phyloP scores from a whole-genome alignment of 257 asterid species.

The Solanum phureja region DNA sequence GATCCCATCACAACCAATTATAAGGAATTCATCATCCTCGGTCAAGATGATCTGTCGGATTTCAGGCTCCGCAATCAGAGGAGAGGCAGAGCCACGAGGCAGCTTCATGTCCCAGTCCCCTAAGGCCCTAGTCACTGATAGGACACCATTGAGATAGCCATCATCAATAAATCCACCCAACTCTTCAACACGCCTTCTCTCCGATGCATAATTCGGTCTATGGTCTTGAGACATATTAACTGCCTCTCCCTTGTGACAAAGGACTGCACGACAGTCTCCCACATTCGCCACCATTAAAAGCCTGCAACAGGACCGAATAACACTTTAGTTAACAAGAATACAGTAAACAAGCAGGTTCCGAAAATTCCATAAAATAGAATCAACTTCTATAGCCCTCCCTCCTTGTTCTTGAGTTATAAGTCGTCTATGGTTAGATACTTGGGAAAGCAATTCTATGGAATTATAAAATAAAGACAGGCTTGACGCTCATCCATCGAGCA shows the following conservation, averaged over 20 bases:
- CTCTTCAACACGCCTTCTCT: conserved; percentile 60
- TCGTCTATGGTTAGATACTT: background rate
- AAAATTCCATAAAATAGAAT: background rate
- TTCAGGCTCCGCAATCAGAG: conserved; percentile 82
- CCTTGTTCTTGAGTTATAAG: background rate
- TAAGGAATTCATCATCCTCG: conserved; percentile 75
- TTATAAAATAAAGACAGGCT: background rate
- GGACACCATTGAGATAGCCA: conserved; percentile 68
- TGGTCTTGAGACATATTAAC: conserved; percentile 81
- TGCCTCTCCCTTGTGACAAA: conserved; percentile 75
- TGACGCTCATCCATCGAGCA: background rate
- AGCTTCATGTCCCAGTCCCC: conserved; percentile 96
- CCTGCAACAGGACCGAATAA: conserved; percentile 19
- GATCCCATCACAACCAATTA: conserved; percentile 79
- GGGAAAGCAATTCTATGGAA: background rate
- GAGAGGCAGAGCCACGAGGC: conserved; percentile 60
- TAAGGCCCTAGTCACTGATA: conserved; percentile 64
- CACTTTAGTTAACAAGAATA: conserved; percentile 1
- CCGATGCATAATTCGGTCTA: conserved; percentile 41
- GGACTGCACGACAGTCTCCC: conserved; percentile 88
- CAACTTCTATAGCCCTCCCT: background rate
- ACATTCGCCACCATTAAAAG: conserved; percentile 74
- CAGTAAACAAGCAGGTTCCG: background rate
- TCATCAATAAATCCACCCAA: conserved; percentile 72
- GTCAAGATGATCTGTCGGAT: conserved; percentile 35